phyloP scores from a whole-genome alignment of 2,329 filamentous ascomycete species.

The Dactylellina leptospora region DNA sequence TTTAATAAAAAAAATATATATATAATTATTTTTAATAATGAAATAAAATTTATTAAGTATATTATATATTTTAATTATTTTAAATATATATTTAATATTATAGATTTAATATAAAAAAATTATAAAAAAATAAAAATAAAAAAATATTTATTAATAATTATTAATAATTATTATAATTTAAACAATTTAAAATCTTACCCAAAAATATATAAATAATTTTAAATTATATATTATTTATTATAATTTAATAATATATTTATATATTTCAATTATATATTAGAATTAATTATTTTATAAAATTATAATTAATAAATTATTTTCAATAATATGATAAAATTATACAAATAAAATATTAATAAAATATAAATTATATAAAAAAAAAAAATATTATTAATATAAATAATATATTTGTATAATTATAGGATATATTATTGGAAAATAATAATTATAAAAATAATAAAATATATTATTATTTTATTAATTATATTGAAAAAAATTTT shows the following conservation, averaged over 20 bases:
- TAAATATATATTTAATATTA: no score
- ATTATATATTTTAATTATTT: no score
- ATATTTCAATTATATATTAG: not conserved
- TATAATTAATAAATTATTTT: not conserved
- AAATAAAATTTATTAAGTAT: no score
- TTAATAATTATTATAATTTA: not conserved
- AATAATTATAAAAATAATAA: not conserved
- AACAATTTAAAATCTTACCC: not conserved
- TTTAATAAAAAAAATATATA: no score
- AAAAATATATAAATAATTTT: not conserved
- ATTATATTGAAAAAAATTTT: not conserved
- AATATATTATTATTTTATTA: not conserved
- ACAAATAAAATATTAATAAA: not conserved
- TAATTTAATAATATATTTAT: not conserved
- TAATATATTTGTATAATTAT: not conserved
- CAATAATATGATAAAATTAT: not conserved
- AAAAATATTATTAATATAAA: not conserved
- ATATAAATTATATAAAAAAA: not conserved
- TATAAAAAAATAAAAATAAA: no score
- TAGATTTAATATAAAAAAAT: no score
- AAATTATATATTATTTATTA: not conserved
- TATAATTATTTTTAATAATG: no score
- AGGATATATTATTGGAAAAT: not conserved
- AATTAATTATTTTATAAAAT: not conserved
- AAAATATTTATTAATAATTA: not conserved